These are phyloP conservation scores for Entonaema liquescens DNA, from an alignment of 495 filamentous ascomycete species.

Conservation along the genomic window DNA sequence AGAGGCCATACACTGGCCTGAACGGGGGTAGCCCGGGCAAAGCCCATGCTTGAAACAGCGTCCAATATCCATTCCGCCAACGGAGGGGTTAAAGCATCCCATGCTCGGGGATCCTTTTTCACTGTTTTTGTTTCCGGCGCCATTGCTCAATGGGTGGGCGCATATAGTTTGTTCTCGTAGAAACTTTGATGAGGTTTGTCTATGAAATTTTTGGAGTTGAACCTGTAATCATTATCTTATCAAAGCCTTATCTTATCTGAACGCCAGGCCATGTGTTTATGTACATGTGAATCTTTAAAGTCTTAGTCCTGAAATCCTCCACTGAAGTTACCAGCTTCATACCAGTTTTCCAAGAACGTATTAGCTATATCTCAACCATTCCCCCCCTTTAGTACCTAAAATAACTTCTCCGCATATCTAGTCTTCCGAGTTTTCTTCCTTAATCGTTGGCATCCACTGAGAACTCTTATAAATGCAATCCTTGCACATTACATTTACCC, in stretches of 20 bases:
- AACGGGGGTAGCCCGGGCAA: constrained; percentile 88
- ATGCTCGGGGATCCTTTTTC: constrained; percentile 67
- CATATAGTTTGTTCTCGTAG: neutral
- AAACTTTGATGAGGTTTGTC: neutral
- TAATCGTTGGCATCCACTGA: too few species aligned
- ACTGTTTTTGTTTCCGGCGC: constrained; percentile 45
- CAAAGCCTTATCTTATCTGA: constrained; percentile 13
- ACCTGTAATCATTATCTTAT: constrained; percentile 23
- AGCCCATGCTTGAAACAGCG: constrained; percentile 84
- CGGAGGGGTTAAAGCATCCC: constrained; percentile 78
- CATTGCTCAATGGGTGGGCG: constrained; percentile 42
- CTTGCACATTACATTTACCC: too few species aligned
- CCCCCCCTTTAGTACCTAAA: too few species aligned
- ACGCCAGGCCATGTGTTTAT: neutral
- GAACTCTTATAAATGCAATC: too few species aligned
- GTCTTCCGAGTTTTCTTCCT: neutral
- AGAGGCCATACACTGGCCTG: constrained; percentile 87
- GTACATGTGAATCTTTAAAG: neutral
- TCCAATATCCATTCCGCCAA: constrained; percentile 93
- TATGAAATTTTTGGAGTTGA: constrained; percentile 21
- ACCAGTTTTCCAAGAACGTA: too few species aligned
- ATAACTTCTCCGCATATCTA: too few species aligned
- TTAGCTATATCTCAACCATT: too few species aligned
- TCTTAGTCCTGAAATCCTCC: too few species aligned
- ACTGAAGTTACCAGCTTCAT: too few species aligned